Conservation (phyloP, 2,329 filamentous ascomycete species). For the Setomelanomma holmii region DNA sequence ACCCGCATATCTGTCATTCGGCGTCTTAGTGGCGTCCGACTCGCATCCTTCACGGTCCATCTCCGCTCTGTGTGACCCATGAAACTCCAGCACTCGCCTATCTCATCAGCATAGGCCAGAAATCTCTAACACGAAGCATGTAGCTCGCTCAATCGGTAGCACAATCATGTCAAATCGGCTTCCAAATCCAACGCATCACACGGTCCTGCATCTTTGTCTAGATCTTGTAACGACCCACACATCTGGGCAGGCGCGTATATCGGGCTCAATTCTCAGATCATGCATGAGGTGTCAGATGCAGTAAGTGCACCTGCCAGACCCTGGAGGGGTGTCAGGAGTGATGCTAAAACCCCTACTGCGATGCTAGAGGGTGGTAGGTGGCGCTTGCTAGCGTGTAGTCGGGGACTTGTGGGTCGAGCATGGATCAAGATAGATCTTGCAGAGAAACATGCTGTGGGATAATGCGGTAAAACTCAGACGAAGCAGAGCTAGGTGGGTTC, state of each 20-base stretch:
- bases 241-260: neutral
- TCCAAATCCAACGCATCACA: neutral
- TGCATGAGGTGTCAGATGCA: neutral
- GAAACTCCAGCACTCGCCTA: neutral
- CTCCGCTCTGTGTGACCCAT: neutral
- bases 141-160: neutral
- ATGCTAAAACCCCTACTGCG: neutral
- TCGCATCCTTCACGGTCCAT: neutral
- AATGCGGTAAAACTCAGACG: neutral
- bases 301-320: neutral
- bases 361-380: neutral
- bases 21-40: neutral
- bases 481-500: too few relatives aligned
- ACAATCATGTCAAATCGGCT: neutral
- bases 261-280: conserved; percentile 1
- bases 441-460: neutral
- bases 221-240: neutral
- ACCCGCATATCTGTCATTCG: too few relatives aligned
- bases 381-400: conserved; percentile 7
- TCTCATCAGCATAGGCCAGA: neutral
- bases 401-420: neutral
- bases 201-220: neutral
- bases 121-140: neutral
- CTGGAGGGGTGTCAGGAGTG: neutral
- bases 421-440: neutral